Conservation (phyloP, 2,329 filamentous ascomycete species). For the Neoscytalidium dimidiatum region DNA sequence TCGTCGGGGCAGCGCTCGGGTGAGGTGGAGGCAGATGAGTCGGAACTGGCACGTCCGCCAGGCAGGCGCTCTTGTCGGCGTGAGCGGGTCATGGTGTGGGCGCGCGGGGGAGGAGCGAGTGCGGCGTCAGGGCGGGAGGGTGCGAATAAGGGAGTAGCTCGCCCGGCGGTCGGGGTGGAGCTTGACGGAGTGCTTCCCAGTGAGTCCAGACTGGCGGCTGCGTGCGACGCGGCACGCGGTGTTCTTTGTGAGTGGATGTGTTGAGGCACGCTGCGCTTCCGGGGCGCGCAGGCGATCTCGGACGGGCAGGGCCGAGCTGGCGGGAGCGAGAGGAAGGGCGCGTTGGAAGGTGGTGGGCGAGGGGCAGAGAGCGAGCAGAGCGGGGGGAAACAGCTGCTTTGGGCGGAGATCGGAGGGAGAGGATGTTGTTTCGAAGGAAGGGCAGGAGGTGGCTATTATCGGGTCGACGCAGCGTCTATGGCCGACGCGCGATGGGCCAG, state of each 20-base stretch:
- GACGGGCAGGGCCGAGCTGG: slow-evolving; percentile 2
- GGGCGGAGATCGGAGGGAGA: not conserved
- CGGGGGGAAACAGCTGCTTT: not conserved
- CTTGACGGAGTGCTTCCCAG: not conserved
- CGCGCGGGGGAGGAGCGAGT: not conserved
- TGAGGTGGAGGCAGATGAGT: slow-evolving; percentile 70
- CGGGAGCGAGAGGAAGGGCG: slow-evolving; percentile 7
- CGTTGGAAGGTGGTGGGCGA: not conserved
- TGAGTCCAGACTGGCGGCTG: slow-evolving; percentile 3
- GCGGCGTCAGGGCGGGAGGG: slow-evolving; percentile 7
- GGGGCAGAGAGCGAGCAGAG: slow-evolving; percentile 1
- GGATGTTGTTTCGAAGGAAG: not conserved
- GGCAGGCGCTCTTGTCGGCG: slow-evolving; percentile 33
- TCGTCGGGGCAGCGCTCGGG: slow-evolving; percentile 77
- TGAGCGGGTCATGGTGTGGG: slow-evolving; percentile 32
- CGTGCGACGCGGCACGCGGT: not conserved
- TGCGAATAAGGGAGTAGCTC: slow-evolving; percentile 11
- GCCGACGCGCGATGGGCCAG: slow-evolving; percentile 1
- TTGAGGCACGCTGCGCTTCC: not conserved
- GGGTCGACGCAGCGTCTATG: not conserved
- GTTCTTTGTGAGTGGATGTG: not conserved
- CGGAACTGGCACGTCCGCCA: slow-evolving; percentile 38
- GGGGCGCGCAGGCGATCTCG: slow-evolving; percentile 7
- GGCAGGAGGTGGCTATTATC: slow-evolving; percentile 6
- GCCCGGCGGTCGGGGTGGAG: slow-evolving; percentile 4